Base-by-base conservation (phyloP, 768 basidiomycete species). In the Termitomyces bulborhizus region DNA sequence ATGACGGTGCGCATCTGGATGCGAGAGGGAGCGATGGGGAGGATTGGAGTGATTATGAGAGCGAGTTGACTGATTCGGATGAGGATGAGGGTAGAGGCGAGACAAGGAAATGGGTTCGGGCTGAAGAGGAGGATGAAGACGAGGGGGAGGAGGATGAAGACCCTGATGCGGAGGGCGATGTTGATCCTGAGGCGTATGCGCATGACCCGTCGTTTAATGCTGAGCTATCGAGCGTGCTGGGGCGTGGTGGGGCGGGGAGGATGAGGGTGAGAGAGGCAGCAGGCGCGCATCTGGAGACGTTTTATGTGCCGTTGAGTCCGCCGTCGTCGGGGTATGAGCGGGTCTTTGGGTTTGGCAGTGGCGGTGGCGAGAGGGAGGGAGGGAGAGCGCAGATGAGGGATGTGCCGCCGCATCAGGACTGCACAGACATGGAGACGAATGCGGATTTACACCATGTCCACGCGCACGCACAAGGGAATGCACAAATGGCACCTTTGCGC, bases 161-260 rank as follows among this genome's bases (percentile, higher is more conserved):
- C 47, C 63, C 62, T 1, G 69, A 70, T 21, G 70, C 68, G n/a
- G 70, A 68, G 50, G 68, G 68, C 29, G 71, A 69, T 49, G 60
- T 63, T 9, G 71, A 71, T 18, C 66, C 70, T 27, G 70, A 71
- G 53, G 66, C 69, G 8, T 69, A 65, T 12, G 54, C 54, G 45
- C 62, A 65, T 6, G 73, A 74, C 44, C 73, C 73, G 7, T 67
- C 69, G 15, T 74, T 72, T 55, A 72, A 73, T 24, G 65, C 69
- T 1, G 72, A 71, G 58, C 60, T 74, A n/a, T 71, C 69, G 6
- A 67, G 66, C 29, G 66, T 63, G 21, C 56, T 62, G 0, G 1
- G 34, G 34, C 15, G 49, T 52, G 11, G 53, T 57, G 43, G 26
- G 13, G 27, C 31, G 9, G 24, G 15, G n/a, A 21, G 54, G 15